Conservation (phyloP, 306 rosid genomes). For the Leucaena leucocephala region DNA sequence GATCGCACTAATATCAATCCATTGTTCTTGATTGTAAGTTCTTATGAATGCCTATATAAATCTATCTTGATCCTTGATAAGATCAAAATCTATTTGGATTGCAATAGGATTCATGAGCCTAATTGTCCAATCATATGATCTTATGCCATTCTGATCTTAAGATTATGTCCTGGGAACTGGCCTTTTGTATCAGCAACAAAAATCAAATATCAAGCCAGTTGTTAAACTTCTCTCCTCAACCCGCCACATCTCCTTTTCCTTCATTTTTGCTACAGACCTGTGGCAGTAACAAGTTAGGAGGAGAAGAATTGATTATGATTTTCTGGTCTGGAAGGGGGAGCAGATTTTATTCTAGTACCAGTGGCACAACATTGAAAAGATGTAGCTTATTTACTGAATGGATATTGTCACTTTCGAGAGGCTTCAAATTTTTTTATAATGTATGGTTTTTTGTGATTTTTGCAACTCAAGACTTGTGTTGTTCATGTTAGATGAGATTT, state of each 20-base stretch:
- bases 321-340: background rate
- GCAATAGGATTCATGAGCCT: background rate
- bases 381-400: background rate
- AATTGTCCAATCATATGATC: background rate
- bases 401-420: background rate
- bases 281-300: background rate
- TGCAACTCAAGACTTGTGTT: background rate
- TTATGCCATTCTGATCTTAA: background rate
- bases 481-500: background rate
- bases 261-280: background rate
- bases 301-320: background rate
- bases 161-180: background rate
- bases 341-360: background rate
- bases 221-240: background rate
- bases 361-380: background rate
- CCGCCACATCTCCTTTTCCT: background rate
- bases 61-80: background rate
- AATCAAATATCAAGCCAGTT: background rate
- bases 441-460: background rate
- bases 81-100: background rate
- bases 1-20: too few species aligned
- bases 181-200: background rate
- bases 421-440: background rate
- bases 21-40: background rate
- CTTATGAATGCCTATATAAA: background rate